Percentiles rank a stretch among this genome's conserved stretches.
phyloP scores from a whole-genome alignment of 2,329 filamentous ascomycete genomes.

The Neonectria ditissima region DNA sequence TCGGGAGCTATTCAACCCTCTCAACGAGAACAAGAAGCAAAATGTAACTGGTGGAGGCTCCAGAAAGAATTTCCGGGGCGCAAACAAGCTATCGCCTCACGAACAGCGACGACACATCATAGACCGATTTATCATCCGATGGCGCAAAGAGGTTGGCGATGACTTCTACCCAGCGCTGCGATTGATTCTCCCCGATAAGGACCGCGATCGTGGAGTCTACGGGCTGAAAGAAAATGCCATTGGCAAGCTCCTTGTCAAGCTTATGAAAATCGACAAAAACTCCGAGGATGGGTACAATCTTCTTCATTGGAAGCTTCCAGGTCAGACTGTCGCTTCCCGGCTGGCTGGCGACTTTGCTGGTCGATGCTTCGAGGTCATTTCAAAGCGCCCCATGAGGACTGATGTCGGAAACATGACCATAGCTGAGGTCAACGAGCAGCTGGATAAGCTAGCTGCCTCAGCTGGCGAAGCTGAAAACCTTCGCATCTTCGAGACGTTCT shows the following conservation, averaged over 20 bases:
- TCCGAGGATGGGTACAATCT: constrained; percentile 90
- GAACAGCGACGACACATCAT: constrained; percentile 86
- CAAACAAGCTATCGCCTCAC: constrained; percentile 73
- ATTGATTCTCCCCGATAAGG: constrained; percentile 91
- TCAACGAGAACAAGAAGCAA: constrained; percentile 83
- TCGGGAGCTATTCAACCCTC: constrained; percentile 82
- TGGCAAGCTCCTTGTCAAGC: constrained; percentile 88
- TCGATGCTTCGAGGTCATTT: constrained; percentile 86
- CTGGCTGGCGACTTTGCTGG: constrained; percentile 93
- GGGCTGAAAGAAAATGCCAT: constrained; percentile 93
- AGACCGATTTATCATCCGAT: constrained; percentile 84
- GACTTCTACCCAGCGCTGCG: constrained; percentile 95
- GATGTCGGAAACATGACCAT: constrained; percentile 84
- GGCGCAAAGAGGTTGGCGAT: constrained; percentile 88
- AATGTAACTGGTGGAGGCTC: constrained; percentile 67
- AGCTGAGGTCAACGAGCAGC: constrained; percentile 86
- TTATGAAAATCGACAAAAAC: constrained; percentile 91
- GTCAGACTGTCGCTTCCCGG: constrained; percentile 69
- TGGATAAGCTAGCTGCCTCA: constrained; percentile 82
- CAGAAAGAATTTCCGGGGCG: constrained; percentile 71
- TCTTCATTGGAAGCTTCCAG: constrained; percentile 92
- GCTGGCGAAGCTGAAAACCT: constrained; percentile 86
- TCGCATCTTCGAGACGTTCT: constrained; percentile 85
- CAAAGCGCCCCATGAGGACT: constrained; percentile 82
- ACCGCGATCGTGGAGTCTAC: constrained; percentile 92